Percentiles rank a stretch among this genome's conserved stretches.
Conservation (phyloP, 495 filamentous ascomycete species). For the Aspergillus kassunensis region DNA sequence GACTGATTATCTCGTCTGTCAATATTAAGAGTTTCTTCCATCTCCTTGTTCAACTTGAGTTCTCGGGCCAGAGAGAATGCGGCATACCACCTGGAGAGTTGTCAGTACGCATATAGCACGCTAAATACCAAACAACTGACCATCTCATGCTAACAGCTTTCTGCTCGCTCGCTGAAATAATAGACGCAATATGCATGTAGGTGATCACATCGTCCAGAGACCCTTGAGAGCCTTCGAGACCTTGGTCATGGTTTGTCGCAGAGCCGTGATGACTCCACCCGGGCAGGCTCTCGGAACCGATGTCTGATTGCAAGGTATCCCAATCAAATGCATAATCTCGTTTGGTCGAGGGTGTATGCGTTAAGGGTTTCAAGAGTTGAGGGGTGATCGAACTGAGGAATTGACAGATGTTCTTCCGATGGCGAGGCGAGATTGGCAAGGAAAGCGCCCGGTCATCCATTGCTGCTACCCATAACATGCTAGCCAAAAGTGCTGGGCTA, state of each 20-base stretch:
- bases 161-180: conserved; percentile 89
- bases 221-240: conserved; percentile 66
- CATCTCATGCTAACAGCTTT: conserved; percentile 88
- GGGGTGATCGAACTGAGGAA: conserved; percentile 85
- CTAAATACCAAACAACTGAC: too few species aligned
- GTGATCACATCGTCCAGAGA: conserved; percentile 79
- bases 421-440: conserved; percentile 76
- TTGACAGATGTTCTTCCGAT: conserved; percentile 81
- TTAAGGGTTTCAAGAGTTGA: conserved; percentile 77
- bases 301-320: too few species aligned
- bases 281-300: not conserved
- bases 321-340: conserved; percentile 28
- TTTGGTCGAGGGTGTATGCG: conserved; percentile 54
- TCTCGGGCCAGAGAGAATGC: conserved; percentile 88
- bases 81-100: conserved; percentile 73
- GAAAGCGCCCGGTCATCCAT: conserved; percentile 88
- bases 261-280: too few species aligned
- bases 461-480: conserved; percentile 92
- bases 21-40: conserved; percentile 55
- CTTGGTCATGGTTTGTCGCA: conserved; percentile 54
- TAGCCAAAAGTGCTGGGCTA: conserved; percentile 81
- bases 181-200: conserved; percentile 83
- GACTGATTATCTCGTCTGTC: conserved; percentile 32
- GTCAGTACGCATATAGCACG: conserved; percentile 3
- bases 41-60: conserved; percentile 80